Evolutionary conservation across 768 basidiomycete species (phyloP), one percentile per base, ranked within the genome.

Genomic region (Podaxis carcinomalis): DNA sequence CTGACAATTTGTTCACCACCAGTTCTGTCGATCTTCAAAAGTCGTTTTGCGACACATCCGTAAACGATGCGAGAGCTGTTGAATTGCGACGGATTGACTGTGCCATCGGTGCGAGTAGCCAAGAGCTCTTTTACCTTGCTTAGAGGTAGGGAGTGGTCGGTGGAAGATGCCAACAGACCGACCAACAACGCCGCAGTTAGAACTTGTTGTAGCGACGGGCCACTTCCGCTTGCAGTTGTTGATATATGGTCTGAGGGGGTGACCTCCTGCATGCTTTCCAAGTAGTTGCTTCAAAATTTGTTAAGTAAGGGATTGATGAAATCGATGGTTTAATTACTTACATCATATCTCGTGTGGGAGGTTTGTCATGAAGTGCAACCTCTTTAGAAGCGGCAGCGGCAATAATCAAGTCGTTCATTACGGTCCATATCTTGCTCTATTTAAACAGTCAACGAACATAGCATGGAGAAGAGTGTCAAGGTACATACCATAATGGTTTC

Each of bases 11-110:
- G 90, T 68, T 90, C 89, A 36, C 89, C 81, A 4, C 84, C 82
- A 19, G 88, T 83, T 46, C 91, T 78, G 55, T 92, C 90, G 64
- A 92, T 90, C 72, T 83, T 88, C 62, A 93, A 69, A 55, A 93
- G 73, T 63, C 88, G 78, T 74, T 92, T 93, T 14, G 88, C 91
- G n/a, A 92, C 88, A 68, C 90, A 91, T 1, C 79, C 84, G 67
- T 90, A 93, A 11, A 92, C 70, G 14, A 89, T 83, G 44, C 88
- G 77, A 7, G 83, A 87, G 23, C 32, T 54, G 23, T 49, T 54
- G 5, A 35, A 28, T 9, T 61, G 59, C 9, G 59, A 54, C 10
- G 83, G 76, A 39, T 82, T 80, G 59, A 78, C 75, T 9, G 75
- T 71, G 46, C 65, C 65, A 67, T 70, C 78, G 53, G 76, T 77